Percentiles rank a stretch among this genome's conserved stretches.
Evolutionary conservation across 768 basidiomycete species (phyloP).

Genomic region (Mrakia gelida): DNA sequence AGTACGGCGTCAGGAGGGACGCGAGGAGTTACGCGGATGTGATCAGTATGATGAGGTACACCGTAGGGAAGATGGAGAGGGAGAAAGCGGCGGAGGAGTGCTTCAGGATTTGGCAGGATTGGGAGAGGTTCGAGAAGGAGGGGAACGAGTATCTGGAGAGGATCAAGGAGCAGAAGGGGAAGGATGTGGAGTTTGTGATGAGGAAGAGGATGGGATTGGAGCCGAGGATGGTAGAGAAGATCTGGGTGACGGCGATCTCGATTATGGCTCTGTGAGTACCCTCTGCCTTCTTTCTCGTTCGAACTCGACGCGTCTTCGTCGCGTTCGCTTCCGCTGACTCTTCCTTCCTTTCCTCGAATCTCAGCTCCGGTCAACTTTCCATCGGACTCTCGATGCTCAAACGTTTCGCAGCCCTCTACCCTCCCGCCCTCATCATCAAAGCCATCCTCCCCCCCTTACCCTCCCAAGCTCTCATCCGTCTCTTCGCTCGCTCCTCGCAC

Average conservation of each 20-base stretch:
- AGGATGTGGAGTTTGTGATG: background rate
- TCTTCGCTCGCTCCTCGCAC: slow-evolving; percentile 19
- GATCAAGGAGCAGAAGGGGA: background rate
- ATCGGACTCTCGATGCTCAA: slow-evolving; percentile 14
- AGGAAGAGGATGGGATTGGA: slow-evolving; percentile 33
- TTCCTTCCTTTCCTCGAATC: background rate
- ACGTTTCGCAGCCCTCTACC: slow-evolving; percentile 17
- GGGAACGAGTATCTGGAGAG: slow-evolving; percentile 1
- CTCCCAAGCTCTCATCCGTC: slow-evolving; percentile 15
- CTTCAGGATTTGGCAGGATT: slow-evolving; percentile 6
- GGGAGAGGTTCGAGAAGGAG: slow-evolving; percentile 34
- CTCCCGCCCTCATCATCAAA: slow-evolving; percentile 9
- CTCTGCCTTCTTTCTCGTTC: slow-evolving; percentile 10
- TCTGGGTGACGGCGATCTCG: slow-evolving; percentile 65
- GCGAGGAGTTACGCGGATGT: slow-evolving; percentile 61
- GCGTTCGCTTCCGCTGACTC: background rate
- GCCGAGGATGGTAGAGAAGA: slow-evolving; percentile 56
- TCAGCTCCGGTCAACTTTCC: slow-evolving; percentile 23
- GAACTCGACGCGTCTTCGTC: background rate
- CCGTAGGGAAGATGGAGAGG: background rate
- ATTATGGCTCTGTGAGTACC: slow-evolving; percentile 66
- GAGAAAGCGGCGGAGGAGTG: slow-evolving; percentile 12
- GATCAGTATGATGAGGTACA: slow-evolving; percentile 60
- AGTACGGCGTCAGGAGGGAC: slow-evolving; percentile 50
- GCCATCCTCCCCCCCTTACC: slow-evolving; percentile 16